A percentile compares a stretch with the other conserved stretches of the same genome.
Evolutionary conservation across 352 stramenopile species (phyloP).

Genomic region (Globisporangium cystogenes): DNA sequence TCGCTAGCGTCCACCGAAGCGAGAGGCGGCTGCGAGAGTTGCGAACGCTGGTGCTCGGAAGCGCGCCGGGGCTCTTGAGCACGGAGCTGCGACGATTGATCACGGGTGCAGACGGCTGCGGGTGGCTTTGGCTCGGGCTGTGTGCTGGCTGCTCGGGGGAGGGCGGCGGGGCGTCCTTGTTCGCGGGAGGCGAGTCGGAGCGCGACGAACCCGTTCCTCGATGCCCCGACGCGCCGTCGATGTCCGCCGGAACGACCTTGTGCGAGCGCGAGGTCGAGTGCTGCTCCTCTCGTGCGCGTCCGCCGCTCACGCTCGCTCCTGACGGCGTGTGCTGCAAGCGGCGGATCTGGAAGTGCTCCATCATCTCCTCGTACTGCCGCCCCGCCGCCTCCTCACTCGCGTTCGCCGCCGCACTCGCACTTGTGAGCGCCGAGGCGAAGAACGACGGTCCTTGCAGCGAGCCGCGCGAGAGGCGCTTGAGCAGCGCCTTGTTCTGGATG

Average conservation of each 20-base stretch:
- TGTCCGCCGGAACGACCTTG: not conserved
- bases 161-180: too few relatives aligned
- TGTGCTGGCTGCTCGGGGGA: too few relatives aligned
- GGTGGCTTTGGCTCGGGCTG: too few relatives aligned
- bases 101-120: too few relatives aligned
- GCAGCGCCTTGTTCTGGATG: not conserved
- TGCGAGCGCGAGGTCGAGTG: too few relatives aligned
- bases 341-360: slow-evolving; percentile 47
- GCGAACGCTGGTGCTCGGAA: too few relatives aligned
- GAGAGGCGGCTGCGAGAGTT: not conserved
- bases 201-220: not conserved
- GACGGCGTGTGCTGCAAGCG: slow-evolving; percentile 11
- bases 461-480: slow-evolving; percentile 4
- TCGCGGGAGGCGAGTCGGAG: too few relatives aligned
- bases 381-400: slow-evolving; percentile 1
- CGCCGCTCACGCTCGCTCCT: not conserved
- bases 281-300: not conserved
- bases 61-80: too few relatives aligned
- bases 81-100: too few relatives aligned
- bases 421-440: not conserved
- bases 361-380: slow-evolving; percentile 39
- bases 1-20: not conserved
- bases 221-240: not conserved
- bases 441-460: not conserved
- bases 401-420: not conserved